Percentiles rank a stretch among this genome's conserved stretches.
These are phyloP conservation scores for Avena eriantha DNA, from an alignment of 176 grass and related monocot genomes.

Conservation along the genomic window DNA sequence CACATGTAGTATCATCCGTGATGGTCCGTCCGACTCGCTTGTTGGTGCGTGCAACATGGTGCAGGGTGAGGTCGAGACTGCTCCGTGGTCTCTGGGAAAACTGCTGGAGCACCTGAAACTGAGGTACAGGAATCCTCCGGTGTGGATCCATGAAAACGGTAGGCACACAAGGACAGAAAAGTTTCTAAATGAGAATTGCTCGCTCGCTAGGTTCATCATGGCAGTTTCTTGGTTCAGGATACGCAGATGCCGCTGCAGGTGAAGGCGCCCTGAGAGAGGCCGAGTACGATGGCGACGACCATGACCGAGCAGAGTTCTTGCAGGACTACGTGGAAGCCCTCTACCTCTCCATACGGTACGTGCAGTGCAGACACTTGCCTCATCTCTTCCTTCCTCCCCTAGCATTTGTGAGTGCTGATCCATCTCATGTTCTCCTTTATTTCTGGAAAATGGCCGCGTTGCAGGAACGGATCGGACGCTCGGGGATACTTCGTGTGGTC, in stretches of 20 bases:
- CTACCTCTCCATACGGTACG: constrained; percentile 32
- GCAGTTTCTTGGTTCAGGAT: not conserved
- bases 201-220: too few species aligned
- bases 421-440: not conserved
- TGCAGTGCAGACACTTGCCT: not conserved
- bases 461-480: constrained; percentile 72
- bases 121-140: constrained; percentile 61
- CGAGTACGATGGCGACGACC: constrained; percentile 15
- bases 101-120: constrained; percentile 67
- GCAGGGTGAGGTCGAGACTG: constrained; percentile 4
- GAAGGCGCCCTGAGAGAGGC: not conserved
- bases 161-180: not conserved
- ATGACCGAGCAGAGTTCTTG: constrained; percentile 13
- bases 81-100: constrained; percentile 67
- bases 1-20: not conserved
- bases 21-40: not conserved
- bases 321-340: constrained; percentile 36
- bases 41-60: not conserved
- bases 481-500: constrained; percentile 87
- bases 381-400: not conserved
- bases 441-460: not conserved
- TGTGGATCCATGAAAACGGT: constrained; percentile 82
- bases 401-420: not conserved
- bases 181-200: too few species aligned
- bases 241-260: not conserved